These are phyloP conservation scores for Xylogone sp. DNA, from an alignment of 2,329 filamentous ascomycete genomes.

Conservation along the genomic window DNA sequence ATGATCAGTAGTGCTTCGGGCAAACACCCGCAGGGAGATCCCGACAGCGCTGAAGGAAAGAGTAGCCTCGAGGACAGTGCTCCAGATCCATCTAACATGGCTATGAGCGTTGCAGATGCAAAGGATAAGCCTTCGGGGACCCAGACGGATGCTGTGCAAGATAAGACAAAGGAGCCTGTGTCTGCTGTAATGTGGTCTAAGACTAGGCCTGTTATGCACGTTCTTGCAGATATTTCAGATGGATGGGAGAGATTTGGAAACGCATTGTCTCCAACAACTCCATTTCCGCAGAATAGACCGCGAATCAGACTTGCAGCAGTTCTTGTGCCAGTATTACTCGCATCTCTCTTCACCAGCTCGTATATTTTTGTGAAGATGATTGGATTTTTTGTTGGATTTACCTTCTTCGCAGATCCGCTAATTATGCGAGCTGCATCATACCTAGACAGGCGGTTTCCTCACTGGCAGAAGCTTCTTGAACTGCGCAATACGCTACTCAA, in stretches of 20 bases:
- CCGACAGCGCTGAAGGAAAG: conserved; percentile 24
- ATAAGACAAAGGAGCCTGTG: conserved; percentile 77
- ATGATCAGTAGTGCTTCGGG: conserved; percentile 72
- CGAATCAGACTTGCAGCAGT: conserved; percentile 51
- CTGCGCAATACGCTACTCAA: conserved; percentile 73
- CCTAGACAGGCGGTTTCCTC: conserved; percentile 59
- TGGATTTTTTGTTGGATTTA: conserved; percentile 66
- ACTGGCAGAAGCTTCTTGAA: conserved; percentile 73
- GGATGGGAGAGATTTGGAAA: conserved; percentile 62
- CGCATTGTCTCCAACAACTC: conserved; percentile 59
- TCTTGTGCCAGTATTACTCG: conserved; percentile 47
- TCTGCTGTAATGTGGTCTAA: conserved; percentile 73
- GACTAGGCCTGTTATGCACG: conserved; percentile 70
- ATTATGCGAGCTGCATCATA: conserved; percentile 56
- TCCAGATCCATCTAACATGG: conserved; percentile 58
- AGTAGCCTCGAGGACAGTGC: conserved; percentile 42
- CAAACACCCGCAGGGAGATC: conserved; percentile 67
- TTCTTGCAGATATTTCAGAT: conserved; percentile 55
- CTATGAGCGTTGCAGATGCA: conserved; percentile 49
- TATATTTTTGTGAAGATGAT: conserved; percentile 62
- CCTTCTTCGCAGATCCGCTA: conserved; percentile 77
- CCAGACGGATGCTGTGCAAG: conserved; percentile 48
- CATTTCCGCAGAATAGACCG: conserved; percentile 52
- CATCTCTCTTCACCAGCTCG: conserved; percentile 50
- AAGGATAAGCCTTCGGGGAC: conserved; percentile 46